Conservation (phyloP, 345 rosid genomes). For the Pistacia integerrima region DNA sequence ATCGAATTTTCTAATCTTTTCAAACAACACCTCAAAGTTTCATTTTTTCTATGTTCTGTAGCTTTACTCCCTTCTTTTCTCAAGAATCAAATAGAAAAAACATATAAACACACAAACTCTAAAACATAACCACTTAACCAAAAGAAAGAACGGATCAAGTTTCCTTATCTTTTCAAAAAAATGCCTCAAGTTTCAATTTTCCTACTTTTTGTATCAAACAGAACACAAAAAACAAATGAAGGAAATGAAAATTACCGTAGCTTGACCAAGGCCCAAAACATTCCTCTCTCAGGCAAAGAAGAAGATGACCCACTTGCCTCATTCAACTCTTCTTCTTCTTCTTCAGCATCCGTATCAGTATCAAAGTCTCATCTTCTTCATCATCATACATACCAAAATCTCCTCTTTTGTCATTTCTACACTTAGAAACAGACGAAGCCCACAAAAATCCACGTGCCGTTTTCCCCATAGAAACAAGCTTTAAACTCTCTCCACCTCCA, state of each 20-base stretch:
- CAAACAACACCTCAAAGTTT: neutral
- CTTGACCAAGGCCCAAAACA: conserved; percentile 95
- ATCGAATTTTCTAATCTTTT: neutral
- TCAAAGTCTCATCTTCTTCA: conserved; percentile 25
- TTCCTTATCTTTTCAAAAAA: neutral
- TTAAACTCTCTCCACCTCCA: conserved; percentile 23
- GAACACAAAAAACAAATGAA: neutral
- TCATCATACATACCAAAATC: conserved; percentile 45
- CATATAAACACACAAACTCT: neutral
- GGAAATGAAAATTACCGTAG: conserved; percentile 57
- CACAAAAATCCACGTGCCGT: conserved; percentile 26
- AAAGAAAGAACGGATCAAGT: neutral
- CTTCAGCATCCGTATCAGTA: conserved; percentile 39
- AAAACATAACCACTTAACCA: neutral
- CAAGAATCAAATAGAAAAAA: neutral
- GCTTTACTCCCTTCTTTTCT: neutral
- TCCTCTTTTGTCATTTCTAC: conserved; percentile 25
- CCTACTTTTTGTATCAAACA: neutral
- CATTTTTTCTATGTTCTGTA: neutral
- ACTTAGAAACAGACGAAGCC: conserved; percentile 31
- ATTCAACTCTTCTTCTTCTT: conserved; percentile 26
- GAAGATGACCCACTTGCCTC: conserved; percentile 27
- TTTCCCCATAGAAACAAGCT: conserved; percentile 40
- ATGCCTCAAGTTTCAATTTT: neutral
- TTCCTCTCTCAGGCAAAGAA: conserved; percentile 77